Evolutionary conservation across 2,329 filamentous ascomycete genomes (phyloP), one percentile per base, ranked within the genome.

Genomic region (Eurotiales sp.): DNA sequence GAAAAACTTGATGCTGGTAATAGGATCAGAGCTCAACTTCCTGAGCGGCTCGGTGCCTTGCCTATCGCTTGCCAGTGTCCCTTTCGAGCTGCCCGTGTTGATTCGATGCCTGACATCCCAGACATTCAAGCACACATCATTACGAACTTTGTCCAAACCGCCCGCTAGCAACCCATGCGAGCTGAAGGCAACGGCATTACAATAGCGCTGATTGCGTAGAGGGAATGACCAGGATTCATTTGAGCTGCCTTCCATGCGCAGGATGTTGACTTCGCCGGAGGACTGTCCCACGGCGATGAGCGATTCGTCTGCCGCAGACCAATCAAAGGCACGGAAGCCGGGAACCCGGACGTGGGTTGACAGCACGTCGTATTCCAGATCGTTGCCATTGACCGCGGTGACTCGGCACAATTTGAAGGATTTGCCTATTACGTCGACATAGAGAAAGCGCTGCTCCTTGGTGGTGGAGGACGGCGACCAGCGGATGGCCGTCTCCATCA

Each of bases 1-100:
- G 56, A 84, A 84, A 65, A 85, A 86, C 56, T 84, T 81, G 56
- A 85, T 78, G 63, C 82, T 85, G 1, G 79, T 81, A 39, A 85
- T 82, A 3, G 79, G 76, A 59, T 86, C 75, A 14, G 80, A 82
- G 56, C 78, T 82, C 25, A 85, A 64, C 57, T 82, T 82, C 58
- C 77, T 74, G 55, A 82, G 71, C 2, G 83, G 82, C 58, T 77
- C 75, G 23, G 72, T 65, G 19, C 59, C 57, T 5, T 61, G 58
- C 50, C 60, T 61, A 42, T 59, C 58, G 15, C 51, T 54, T 10
- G 65, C 64, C 46, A 64, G 64, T 1, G 50, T 36, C 7, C 66
- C 65, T 52, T 63, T 66, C 22, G 58, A 56, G 14, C 60, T 62
- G 58, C 53, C 68, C 63, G 60, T 67, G 56, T 51, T 68, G 53